Conservation (phyloP, 306 rosid genomes). For the Leucaena leucocephala region DNA sequence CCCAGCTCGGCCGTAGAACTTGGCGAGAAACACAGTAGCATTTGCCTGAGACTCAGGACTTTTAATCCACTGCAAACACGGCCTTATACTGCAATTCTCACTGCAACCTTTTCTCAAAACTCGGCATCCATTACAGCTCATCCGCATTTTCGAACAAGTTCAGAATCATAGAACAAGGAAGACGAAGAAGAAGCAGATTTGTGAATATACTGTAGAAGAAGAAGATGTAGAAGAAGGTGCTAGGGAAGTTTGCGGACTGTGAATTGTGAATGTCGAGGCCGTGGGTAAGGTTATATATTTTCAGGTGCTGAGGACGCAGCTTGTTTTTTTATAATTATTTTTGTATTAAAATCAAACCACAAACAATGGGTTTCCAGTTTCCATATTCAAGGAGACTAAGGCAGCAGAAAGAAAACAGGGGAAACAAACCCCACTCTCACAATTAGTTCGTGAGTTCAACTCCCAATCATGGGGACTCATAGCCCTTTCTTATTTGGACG, state of each 20-base stretch:
- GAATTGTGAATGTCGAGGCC: conserved; percentile 5
- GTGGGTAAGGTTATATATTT: conserved; percentile 27
- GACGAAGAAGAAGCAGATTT: conserved; percentile 7
- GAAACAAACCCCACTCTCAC: conserved; percentile 4
- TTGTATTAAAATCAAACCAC: conserved; percentile 4
- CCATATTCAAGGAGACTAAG: conserved; percentile 61
- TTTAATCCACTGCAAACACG: conserved; percentile 91
- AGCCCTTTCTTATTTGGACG: conserved; percentile 40
- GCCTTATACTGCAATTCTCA: conserved; percentile 90
- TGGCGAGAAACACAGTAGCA: conserved; percentile 94
- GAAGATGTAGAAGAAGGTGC: neutral
- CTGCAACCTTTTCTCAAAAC: conserved; percentile 92
- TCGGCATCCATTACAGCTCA: conserved; percentile 96
- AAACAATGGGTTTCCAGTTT: conserved; percentile 76
- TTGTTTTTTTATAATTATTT: conserved; percentile 39
- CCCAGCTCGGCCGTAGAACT: conserved; percentile 97
- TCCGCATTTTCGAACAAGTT: conserved; percentile 68
- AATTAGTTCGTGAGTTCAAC: conserved; percentile 30
- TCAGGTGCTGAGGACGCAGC: conserved; percentile 54
- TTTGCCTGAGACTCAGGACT: conserved; percentile 93
- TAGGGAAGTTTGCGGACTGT: neutral
- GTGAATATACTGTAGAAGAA: conserved; percentile 24
- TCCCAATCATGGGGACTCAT: conserved; percentile 44
- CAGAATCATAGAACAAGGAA: neutral
- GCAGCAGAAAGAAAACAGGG: conserved; percentile 24